Conservation (phyloP, 1,139 yeast species). For the Geotrichum klebahnii region DNA sequence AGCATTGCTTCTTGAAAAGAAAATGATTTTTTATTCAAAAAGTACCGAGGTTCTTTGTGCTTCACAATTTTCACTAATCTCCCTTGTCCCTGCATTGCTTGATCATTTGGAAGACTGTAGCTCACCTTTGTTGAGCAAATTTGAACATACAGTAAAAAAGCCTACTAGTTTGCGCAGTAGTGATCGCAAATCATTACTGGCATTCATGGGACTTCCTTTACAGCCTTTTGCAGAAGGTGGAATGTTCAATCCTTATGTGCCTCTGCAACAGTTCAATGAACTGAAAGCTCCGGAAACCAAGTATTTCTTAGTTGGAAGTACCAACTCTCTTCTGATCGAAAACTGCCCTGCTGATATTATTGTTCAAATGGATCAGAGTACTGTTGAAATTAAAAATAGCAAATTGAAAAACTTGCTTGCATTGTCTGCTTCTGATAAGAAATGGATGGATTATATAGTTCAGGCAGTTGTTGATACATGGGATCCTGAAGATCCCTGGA, state of each 20-base stretch:
- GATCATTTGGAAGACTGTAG: constrained; percentile 74
- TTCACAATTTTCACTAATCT: constrained; percentile 59
- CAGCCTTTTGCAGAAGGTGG: constrained; percentile 83
- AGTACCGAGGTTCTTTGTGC: constrained; percentile 77
- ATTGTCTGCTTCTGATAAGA: constrained; percentile 63
- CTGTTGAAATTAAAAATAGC: constrained; percentile 48
- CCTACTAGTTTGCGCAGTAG: constrained; percentile 74
- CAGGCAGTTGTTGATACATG: constrained; percentile 42
- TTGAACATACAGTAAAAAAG: constrained; percentile 50
- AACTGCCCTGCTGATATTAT: constrained; percentile 53
- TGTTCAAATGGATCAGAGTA: constrained; percentile 46
- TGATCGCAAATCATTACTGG: constrained; percentile 68
- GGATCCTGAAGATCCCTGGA: constrained; percentile 44
- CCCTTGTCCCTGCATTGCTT: constrained; percentile 73
- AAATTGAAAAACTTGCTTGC: constrained; percentile 45
- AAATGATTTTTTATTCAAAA: constrained; percentile 65
- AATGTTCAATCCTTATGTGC: constrained; percentile 86
- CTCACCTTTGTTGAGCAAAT: constrained; percentile 64
- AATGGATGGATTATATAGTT: constrained; percentile 56
- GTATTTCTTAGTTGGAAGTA: constrained; percentile 79
- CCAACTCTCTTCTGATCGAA: constrained; percentile 73
- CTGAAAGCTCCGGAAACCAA: constrained; percentile 54
- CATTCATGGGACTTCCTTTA: constrained; percentile 83
- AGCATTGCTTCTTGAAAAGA: constrained; percentile 70
- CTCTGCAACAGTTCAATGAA: constrained; percentile 83